Conservation (phyloP, 1,284 basidiomycete genomes). For the Chalciporus sp. region DNA sequence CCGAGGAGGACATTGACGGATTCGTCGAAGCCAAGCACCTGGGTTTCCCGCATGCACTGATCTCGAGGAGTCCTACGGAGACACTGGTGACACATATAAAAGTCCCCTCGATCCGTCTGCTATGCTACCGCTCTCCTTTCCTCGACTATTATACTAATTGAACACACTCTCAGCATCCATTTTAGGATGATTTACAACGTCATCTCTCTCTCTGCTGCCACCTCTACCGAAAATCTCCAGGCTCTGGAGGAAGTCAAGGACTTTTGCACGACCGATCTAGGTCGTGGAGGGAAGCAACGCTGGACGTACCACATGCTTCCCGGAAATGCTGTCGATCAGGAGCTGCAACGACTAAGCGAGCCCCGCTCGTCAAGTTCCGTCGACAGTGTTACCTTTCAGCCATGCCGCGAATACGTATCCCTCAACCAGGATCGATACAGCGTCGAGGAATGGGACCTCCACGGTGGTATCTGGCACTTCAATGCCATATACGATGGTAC, state of each 20-base stretch:
- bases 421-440: constrained; percentile 58
- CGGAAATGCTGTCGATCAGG: constrained; percentile 48
- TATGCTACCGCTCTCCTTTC: constrained; percentile 18
- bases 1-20: constrained; percentile 25
- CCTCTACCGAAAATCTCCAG: constrained; percentile 48
- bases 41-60: constrained; percentile 16
- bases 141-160: constrained; percentile 8
- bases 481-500: constrained; percentile 64
- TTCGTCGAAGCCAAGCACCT: constrained; percentile 16
- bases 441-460: constrained; percentile 56
- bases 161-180: constrained; percentile 4
- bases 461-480: constrained; percentile 58
- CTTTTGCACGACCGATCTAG: constrained; percentile 60
- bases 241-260: constrained; percentile 55
- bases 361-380: constrained; percentile 41
- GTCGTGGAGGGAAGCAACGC: constrained; percentile 48
- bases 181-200: constrained; percentile 38
- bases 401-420: constrained; percentile 51
- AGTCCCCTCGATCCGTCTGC: constrained; percentile 1
- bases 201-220: constrained; percentile 46
- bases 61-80: constrained; percentile 13
- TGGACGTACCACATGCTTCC: constrained; percentile 58
- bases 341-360: constrained; percentile 44
- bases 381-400: constrained; percentile 60
- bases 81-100: constrained; percentile 26